phyloP scores from a whole-genome alignment of 2,329 filamentous ascomycete genomes.

The Botryotinia globosa region DNA sequence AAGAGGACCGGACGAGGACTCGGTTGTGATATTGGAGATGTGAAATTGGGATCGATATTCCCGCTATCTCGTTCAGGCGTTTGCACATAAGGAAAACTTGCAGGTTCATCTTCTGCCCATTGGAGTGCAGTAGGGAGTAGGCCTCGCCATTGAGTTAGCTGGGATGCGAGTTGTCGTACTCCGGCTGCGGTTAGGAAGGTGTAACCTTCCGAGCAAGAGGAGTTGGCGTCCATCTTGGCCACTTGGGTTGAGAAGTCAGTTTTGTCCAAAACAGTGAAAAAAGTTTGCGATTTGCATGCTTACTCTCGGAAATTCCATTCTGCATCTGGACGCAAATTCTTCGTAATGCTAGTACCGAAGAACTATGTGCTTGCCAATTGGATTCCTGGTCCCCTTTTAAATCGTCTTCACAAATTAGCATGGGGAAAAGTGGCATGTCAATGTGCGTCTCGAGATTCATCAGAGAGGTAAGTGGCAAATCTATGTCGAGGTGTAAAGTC shows the following conservation, averaged over 20 bases:
- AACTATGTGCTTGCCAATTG: conserved; percentile 57
- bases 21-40: conserved; percentile 30
- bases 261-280: background rate
- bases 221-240: conserved; percentile 19
- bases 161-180: conserved; percentile 51
- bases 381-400: conserved; percentile 49
- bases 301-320: conserved; percentile 51
- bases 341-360: conserved; percentile 57
- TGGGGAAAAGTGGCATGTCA: conserved; percentile 53
- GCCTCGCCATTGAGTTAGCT: conserved; percentile 57
- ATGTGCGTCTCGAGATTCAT: conserved; percentile 52
- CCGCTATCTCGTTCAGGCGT: background rate
- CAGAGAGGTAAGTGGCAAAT: conserved; percentile 54
- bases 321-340: conserved; percentile 54
- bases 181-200: conserved; percentile 38
- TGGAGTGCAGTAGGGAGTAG: conserved; percentile 53
- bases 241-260: background rate
- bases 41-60: conserved; percentile 26
- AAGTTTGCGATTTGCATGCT: conserved; percentile 28
- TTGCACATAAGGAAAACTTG: conserved; percentile 41
- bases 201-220: conserved; percentile 24
- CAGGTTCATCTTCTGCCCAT: conserved; percentile 54
- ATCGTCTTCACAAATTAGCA: conserved; percentile 47
- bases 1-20: conserved; percentile 43
- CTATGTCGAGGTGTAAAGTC: conserved; percentile 54